phyloP scores from a whole-genome alignment of 768 basidiomycete genomes.

The Dioszegia hungarica region DNA sequence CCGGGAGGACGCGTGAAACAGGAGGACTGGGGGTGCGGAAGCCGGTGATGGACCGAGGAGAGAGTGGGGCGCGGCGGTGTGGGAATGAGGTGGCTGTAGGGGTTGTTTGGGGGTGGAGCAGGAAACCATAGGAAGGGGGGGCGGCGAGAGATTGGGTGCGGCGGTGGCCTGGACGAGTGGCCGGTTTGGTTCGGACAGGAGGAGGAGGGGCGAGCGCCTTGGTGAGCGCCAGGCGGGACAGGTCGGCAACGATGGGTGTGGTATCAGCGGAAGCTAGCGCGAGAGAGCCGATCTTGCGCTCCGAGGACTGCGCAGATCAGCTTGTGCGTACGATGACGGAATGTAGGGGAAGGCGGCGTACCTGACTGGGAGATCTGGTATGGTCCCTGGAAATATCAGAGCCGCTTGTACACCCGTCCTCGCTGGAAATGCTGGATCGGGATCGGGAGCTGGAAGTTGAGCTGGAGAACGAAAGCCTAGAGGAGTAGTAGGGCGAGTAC shows the following conservation, averaged over 20 bases:
- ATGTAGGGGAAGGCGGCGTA: neutral
- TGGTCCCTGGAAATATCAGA: no score
- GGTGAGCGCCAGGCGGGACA: neutral
- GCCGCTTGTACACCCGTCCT: neutral
- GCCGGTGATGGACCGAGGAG: neutral
- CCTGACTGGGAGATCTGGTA: no score
- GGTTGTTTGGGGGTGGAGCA: neutral
- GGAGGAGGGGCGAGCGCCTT: neutral
- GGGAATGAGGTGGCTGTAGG: neutral
- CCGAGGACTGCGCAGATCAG: no score
- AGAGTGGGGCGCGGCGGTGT: neutral
- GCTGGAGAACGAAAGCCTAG: neutral
- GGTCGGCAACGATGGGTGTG: neutral
- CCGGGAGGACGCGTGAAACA: neutral
- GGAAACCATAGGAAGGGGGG: constrained; percentile 1
- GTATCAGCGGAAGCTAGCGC: no score
- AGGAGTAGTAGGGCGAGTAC: neutral
- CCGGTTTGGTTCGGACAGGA: neutral
- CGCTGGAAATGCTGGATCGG: neutral
- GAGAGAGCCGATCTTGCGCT: no score
- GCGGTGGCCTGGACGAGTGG: neutral
- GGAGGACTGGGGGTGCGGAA: neutral
- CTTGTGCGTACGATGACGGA: no score
- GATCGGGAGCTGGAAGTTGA: neutral
- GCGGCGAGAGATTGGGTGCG: constrained; percentile 3